Conservation (phyloP, 768 basidiomycete genomes). For the Termitomyces sp. region DNA sequence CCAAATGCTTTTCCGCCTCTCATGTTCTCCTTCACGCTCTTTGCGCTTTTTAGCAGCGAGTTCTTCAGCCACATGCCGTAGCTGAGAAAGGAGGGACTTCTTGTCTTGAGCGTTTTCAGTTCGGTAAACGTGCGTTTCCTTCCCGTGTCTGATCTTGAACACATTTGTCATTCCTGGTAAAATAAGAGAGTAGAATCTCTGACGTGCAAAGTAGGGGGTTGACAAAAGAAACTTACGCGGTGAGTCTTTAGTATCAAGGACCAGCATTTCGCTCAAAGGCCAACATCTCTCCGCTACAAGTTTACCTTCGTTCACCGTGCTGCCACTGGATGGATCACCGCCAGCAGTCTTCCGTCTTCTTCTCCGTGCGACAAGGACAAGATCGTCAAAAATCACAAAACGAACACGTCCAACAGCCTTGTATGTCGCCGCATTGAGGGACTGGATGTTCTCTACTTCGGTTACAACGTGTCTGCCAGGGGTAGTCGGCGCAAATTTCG, state of each 20-base stretch:
- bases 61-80: slow-evolving; percentile 92
- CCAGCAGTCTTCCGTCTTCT: slow-evolving; percentile 56
- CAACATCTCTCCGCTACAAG: slow-evolving; percentile 93
- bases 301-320: slow-evolving; percentile 59
- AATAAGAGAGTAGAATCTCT: not conserved
- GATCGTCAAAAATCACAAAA: slow-evolving; percentile 89
- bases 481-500: slow-evolving; percentile 89
- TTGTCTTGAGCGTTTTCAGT: slow-evolving; percentile 82
- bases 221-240: slow-evolving; percentile 50
- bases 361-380: slow-evolving; percentile 81
- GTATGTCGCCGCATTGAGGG: slow-evolving; percentile 93
- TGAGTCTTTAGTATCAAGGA: slow-evolving; percentile 94
- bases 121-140: slow-evolving; percentile 93
- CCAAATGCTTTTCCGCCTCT: slow-evolving; percentile 78
- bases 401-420: slow-evolving; percentile 83
- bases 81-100: slow-evolving; percentile 76
- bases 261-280: slow-evolving; percentile 89
- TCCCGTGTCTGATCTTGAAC: slow-evolving; percentile 89
- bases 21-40: slow-evolving; percentile 91
- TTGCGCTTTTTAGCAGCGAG: slow-evolving; percentile 83
- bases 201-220: not conserved
- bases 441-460: slow-evolving; percentile 78
- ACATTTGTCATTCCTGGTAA: slow-evolving; percentile 81
- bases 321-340: slow-evolving; percentile 26
- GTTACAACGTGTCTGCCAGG: slow-evolving; percentile 89